These are phyloP conservation scores for Epichloe coenophiala DNA, from an alignment of 2,329 filamentous ascomycete species.

Conservation along the genomic window DNA sequence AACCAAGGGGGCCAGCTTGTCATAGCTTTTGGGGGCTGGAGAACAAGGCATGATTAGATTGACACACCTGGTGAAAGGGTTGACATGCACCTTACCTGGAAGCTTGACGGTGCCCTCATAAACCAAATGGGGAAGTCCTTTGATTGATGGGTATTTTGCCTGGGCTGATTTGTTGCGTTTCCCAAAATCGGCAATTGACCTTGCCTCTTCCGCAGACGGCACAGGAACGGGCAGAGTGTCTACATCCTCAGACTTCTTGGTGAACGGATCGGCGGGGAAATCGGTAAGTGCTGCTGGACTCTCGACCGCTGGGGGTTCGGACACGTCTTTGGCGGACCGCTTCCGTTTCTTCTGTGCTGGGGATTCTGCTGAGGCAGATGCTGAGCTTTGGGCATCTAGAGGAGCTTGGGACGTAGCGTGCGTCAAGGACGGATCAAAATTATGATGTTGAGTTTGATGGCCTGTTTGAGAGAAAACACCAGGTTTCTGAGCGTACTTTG, in stretches of 20 bases:
- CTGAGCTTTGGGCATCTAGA: neutral
- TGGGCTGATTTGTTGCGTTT: conserved; percentile 25
- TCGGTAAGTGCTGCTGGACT: conserved; percentile 13
- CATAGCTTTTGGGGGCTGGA: conserved; percentile 28
- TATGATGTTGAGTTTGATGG: conserved; percentile 8
- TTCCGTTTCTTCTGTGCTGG: conserved; percentile 25
- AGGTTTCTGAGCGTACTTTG: conserved; percentile 3
- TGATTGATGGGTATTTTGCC: conserved; percentile 24
- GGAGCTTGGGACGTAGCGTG: neutral
- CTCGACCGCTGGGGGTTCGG: neutral
- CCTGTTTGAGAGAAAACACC: neutral
- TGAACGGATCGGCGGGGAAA: conserved; percentile 14
- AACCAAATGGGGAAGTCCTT: conserved; percentile 24
- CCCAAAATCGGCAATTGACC: conserved; percentile 23
- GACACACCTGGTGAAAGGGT: neutral
- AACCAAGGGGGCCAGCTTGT: conserved; percentile 28
- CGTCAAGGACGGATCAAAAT: neutral
- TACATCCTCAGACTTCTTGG: conserved; percentile 22
- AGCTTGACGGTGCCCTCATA: conserved; percentile 27
- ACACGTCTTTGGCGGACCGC: conserved; percentile 14
- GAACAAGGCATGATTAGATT: neutral
- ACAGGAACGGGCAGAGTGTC: conserved; percentile 18
- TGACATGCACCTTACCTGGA: conserved; percentile 13
- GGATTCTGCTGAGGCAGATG: conserved; percentile 12
- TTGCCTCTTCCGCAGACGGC: conserved; percentile 20